Evolutionary conservation across 2,329 filamentous ascomycete genomes (phyloP).

Genomic region (Periconia sp.): DNA sequence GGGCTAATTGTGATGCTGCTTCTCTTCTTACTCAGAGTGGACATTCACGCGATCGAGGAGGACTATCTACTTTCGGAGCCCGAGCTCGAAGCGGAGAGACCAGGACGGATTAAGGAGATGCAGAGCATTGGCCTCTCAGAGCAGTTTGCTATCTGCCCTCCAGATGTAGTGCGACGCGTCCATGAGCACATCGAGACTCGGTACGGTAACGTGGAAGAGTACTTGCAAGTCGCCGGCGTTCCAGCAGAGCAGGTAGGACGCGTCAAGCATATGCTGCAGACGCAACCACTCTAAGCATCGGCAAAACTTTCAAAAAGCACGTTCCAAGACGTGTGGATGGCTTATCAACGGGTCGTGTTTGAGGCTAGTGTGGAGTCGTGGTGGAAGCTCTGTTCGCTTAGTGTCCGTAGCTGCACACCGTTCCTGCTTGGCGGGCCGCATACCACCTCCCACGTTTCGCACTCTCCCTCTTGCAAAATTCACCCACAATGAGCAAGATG

Average conservation of each 20-base stretch:
- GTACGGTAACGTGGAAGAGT: slow-evolving; percentile 71
- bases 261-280: slow-evolving; percentile 41
- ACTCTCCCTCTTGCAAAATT: slow-evolving; percentile 35
- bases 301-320: slow-evolving; percentile 1
- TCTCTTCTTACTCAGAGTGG: slow-evolving; percentile 67
- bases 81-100: slow-evolving; percentile 66
- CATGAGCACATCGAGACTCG: slow-evolving; percentile 62
- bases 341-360: no score
- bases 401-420: slow-evolving; percentile 28
- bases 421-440: slow-evolving; percentile 28
- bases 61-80: slow-evolving; percentile 74
- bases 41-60: slow-evolving; percentile 65
- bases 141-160: slow-evolving; percentile 69
- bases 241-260: slow-evolving; percentile 39
- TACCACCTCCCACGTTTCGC: slow-evolving; percentile 17
- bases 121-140: slow-evolving; percentile 71
- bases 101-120: slow-evolving; percentile 71
- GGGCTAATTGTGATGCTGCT: slow-evolving; percentile 74
- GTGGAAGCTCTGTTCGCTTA: slow-evolving; percentile 29
- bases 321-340: not conserved
- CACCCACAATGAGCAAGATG: slow-evolving; percentile 39
- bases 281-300: slow-evolving; percentile 18
- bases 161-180: slow-evolving; percentile 67
- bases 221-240: slow-evolving; percentile 68
- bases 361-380: slow-evolving; percentile 6